A percentile compares a stretch with the other conserved stretches of the same genome.
These are phyloP conservation scores for Myochromella boudieri DNA, from an alignment of 768 basidiomycete genomes.

Conservation along the genomic window DNA sequence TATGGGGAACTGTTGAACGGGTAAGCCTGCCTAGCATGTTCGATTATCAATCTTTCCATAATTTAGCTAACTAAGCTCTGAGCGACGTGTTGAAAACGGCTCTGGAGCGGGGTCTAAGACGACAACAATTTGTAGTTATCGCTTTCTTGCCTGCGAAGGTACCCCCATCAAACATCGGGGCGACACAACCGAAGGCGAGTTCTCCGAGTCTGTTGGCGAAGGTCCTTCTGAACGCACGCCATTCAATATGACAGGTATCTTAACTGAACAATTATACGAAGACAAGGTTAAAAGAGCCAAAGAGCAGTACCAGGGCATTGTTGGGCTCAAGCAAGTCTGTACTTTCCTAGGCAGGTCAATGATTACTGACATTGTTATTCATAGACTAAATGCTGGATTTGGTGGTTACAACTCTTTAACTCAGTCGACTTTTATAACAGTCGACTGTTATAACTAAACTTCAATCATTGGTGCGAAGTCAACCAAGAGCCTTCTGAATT, in stretches of 20 bases:
- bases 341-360: not conserved
- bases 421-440: conserved; percentile 21
- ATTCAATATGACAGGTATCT: conserved; percentile 25
- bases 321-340: conserved; percentile 47
- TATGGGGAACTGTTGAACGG: conserved; percentile 10
- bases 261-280: conserved; percentile 44
- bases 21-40: not conserved
- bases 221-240: not conserved
- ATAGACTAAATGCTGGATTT: conserved; percentile 55
- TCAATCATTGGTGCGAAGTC: no score
- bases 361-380: not conserved
- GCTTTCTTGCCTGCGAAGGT: conserved; percentile 53
- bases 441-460: conserved; percentile 18
- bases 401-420: conserved; percentile 48
- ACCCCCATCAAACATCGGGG: conserved; percentile 57
- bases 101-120: not conserved
- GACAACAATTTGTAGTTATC: conserved; percentile 35
- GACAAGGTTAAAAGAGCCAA: conserved; percentile 32
- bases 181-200: conserved; percentile 33
- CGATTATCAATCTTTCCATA: not conserved
- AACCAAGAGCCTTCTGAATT: not conserved
- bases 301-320: conserved; percentile 57
- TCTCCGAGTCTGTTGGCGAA: not conserved
- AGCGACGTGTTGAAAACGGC: conserved; percentile 7
- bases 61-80: not conserved